A percentile compares a stretch with the other conserved stretches of the same genome.
phyloP scores from a whole-genome alignment of 345 rosid species.

The Pistacia vera region DNA sequence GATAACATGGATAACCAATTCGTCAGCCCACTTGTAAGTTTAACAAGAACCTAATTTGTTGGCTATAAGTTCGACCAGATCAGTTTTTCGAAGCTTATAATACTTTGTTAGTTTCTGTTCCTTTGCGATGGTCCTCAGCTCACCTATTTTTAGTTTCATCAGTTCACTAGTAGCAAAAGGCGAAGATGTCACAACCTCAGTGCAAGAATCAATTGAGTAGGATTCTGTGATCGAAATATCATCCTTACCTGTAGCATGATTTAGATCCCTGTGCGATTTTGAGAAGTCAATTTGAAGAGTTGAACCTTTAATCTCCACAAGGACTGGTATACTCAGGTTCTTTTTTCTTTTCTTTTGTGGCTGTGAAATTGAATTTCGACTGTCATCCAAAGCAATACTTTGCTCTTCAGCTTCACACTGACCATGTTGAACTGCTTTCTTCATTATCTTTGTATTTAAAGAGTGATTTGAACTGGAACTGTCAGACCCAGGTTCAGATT shows the following conservation, averaged over 20 bases:
- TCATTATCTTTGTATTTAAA: slow-evolving; percentile 25
- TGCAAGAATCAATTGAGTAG: slow-evolving; percentile 26
- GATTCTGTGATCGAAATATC: slow-evolving; percentile 17
- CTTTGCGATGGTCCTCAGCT: slow-evolving; percentile 60
- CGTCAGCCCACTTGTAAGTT: slow-evolving; percentile 23
- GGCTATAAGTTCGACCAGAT: slow-evolving; percentile 45
- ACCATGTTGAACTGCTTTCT: slow-evolving; percentile 23
- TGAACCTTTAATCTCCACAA: slow-evolving; percentile 26
- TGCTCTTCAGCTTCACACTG: slow-evolving; percentile 29
- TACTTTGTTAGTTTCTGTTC: slow-evolving; percentile 42
- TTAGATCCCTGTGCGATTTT: slow-evolving; percentile 24
- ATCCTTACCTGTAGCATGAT: slow-evolving; percentile 15
- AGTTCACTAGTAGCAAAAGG: slow-evolving; percentile 27
- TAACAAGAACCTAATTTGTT: slow-evolving; percentile 25
- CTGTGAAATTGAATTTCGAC: slow-evolving; percentile 14
- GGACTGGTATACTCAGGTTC: slow-evolving; percentile 13
- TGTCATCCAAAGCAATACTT: slow-evolving; percentile 10
- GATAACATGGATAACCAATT: slow-evolving; percentile 15
- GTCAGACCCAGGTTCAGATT: slow-evolving; percentile 9
- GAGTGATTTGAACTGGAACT: slow-evolving; percentile 26
- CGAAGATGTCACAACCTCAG: slow-evolving; percentile 7
- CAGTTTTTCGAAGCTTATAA: slow-evolving; percentile 46
- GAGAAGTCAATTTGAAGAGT: slow-evolving; percentile 22
- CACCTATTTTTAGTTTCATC: slow-evolving; percentile 45
- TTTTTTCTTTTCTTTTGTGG: slow-evolving; percentile 28